phyloP scores from a whole-genome alignment of 495 filamentous ascomycete genomes.

The Penicillium tannophilum region DNA sequence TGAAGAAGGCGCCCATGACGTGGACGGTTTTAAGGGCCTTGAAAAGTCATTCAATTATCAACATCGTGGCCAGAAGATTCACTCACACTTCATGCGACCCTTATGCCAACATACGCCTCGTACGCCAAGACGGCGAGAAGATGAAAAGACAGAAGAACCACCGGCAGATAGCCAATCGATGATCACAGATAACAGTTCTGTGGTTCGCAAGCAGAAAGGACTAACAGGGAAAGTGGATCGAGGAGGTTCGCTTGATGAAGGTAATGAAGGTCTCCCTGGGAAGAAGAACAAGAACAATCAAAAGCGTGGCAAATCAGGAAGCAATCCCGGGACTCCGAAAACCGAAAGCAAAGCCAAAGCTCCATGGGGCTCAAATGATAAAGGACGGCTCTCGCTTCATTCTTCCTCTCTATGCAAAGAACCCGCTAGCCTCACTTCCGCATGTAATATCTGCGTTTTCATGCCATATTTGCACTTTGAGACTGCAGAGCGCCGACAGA shows the following conservation, averaged over 20 bases:
- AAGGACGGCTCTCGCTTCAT: conserved; percentile 17
- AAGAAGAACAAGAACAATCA: conserved; percentile 38
- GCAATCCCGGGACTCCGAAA: conserved; percentile 35
- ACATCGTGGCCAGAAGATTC: conserved; percentile 60
- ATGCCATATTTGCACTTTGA: conserved; percentile 76
- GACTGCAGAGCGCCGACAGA: conserved; percentile 54
- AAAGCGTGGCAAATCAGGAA: conserved; percentile 44
- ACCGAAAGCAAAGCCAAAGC: conserved; percentile 42
- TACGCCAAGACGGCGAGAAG: conserved; percentile 41
- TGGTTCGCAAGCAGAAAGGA: conserved; percentile 31
- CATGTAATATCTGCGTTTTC: conserved; percentile 59
- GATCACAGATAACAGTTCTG: conserved; percentile 11
- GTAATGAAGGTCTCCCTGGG: conserved; percentile 24
- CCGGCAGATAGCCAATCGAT: conserved; percentile 19
- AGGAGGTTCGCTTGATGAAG: conserved; percentile 36
- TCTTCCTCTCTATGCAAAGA: conserved; percentile 36
- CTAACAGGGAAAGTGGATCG: conserved; percentile 33
- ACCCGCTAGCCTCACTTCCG: conserved; percentile 17
- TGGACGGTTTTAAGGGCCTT: conserved; percentile 67
- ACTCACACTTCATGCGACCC: conserved; percentile 69
- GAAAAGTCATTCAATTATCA: conserved; percentile 67
- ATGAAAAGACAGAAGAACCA: conserved; percentile 38
- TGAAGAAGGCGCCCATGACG: conserved; percentile 64
- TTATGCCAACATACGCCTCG: conserved; percentile 61
- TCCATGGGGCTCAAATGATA: conserved; percentile 24